A percentile compares a stretch with the other conserved stretches of the same genome.
phyloP scores from a whole-genome alignment of 495 filamentous ascomycete species.

The Tuber melanosporum region DNA sequence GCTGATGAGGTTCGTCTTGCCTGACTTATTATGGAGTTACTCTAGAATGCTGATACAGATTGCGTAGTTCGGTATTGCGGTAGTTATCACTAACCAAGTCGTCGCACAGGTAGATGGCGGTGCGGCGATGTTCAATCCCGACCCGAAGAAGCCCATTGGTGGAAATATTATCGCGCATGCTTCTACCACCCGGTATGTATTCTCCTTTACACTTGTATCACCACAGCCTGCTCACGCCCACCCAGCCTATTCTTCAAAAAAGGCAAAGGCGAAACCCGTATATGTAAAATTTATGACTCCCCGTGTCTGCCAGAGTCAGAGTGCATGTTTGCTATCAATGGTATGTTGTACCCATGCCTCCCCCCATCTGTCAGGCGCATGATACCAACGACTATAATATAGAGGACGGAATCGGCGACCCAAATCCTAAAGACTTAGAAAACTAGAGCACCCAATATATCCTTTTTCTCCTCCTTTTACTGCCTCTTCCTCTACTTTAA shows the following conservation, averaged over 20 bases:
- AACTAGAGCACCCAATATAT: constrained; percentile 47
- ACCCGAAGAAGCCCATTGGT: constrained; percentile 98
- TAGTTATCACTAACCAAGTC: constrained; percentile 98
- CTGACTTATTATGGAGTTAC: background rate
- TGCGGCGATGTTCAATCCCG: constrained; percentile 95
- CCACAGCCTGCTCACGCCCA: background rate
- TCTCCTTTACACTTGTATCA: background rate
- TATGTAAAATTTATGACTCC: constrained; percentile 98
- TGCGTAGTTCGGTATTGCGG: constrained; percentile 75
- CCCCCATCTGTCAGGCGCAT: background rate
- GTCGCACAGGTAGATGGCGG: constrained; percentile 97
- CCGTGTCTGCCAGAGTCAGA: constrained; percentile 95
- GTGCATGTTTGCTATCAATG: constrained; percentile 88
- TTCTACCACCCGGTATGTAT: constrained; percentile 61
- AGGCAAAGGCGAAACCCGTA: constrained; percentile 85
- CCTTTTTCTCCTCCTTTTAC: background rate
- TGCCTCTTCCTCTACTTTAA: constrained; percentile 5
- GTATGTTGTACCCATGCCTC: constrained; percentile 17
- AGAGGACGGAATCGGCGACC: constrained; percentile 94
- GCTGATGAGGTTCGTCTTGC: constrained; percentile 60
- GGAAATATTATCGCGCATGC: constrained; percentile 98
- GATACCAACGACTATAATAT: constrained; percentile 2
- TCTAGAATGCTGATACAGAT: background rate
- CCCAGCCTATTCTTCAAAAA: constrained; percentile 77
- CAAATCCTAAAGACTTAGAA: constrained; percentile 89